Conservation (phyloP, 75 land plant species). For the Sequoia sempervirens region DNA sequence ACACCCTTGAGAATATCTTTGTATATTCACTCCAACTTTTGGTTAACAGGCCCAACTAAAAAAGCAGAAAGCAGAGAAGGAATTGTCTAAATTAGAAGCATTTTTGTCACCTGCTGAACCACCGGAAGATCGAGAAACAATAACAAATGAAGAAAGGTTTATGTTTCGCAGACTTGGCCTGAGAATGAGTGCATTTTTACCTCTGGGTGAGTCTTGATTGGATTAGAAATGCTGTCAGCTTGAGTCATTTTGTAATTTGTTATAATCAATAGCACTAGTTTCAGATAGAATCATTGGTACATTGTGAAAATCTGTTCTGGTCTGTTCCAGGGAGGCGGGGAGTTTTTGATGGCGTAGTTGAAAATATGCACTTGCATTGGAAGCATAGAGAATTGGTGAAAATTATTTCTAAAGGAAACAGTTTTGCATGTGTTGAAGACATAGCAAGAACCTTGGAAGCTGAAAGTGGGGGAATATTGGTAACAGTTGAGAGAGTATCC, state of each 20-base stretch:
- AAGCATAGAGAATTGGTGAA: constrained; percentile 85
- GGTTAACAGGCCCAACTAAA: constrained; percentile 58
- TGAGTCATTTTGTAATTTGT: not conserved
- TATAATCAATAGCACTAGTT: not conserved
- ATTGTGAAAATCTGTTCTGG: constrained; percentile 11
- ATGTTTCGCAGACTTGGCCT: constrained; percentile 77
- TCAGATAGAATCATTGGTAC: not conserved
- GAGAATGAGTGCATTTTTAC: constrained; percentile 69
- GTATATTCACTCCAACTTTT: not conserved
- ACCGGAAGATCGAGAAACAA: constrained; percentile 67
- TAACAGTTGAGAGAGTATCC: constrained; percentile 58
- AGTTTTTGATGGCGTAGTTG: constrained; percentile 85
- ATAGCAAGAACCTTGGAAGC: constrained; percentile 66
- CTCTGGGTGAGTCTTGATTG: constrained; percentile 53
- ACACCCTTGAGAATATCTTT: not conserved
- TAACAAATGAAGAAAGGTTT: constrained; percentile 74
- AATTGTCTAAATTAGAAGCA: constrained; percentile 60
- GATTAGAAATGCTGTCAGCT: not conserved
- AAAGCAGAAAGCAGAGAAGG: constrained; percentile 65
- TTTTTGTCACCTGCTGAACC: constrained; percentile 54
- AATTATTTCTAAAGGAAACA: constrained; percentile 66
- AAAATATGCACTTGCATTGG: constrained; percentile 94
- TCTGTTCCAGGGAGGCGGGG: constrained; percentile 65
- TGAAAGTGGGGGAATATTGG: constrained; percentile 85
- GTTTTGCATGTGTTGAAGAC: constrained; percentile 51